Conservation (phyloP, 192 early-diverging fungal genomes). For the Linnemannia elongata region DNA sequence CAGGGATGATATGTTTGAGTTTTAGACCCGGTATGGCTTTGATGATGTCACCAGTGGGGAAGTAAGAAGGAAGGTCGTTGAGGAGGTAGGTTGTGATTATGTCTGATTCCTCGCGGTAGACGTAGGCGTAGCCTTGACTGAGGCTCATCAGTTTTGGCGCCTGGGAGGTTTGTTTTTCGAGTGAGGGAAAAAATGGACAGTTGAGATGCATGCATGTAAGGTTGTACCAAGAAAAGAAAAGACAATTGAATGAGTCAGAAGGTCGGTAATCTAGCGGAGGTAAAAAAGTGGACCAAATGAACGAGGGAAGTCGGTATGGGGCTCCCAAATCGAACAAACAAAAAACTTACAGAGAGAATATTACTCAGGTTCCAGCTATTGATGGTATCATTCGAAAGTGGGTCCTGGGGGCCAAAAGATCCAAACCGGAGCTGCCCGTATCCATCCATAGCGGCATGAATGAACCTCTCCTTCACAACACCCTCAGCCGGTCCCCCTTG, state of each 20-base stretch:
- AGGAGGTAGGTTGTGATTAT: neutral
- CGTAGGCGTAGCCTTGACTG: neutral
- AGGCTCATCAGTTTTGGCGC: neutral
- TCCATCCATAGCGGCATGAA: neutral
- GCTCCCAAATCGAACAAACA: neutral
- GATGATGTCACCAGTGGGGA: neutral
- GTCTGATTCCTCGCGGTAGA: neutral
- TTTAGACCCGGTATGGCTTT: neutral
- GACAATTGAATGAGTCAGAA: no score
- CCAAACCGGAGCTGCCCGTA: neutral
- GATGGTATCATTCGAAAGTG: neutral
- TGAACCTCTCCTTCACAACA: neutral
- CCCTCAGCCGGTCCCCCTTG: neutral
- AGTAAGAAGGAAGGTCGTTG: neutral
- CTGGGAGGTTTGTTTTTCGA: neutral
- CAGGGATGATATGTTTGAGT: neutral
- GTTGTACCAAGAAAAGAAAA: no score
- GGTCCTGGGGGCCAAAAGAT: neutral
- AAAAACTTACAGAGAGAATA: neutral
- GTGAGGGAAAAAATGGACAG: no score
- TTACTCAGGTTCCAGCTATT: neutral
- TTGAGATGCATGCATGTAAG: no score
- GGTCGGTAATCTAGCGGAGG: no score
- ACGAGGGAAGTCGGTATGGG: no score
- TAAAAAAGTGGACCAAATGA: no score